Percentiles rank a stretch among this genome's conserved stretches.
Conservation (phyloP, 305 asterid species). For the Fraxinus sp. region DNA sequence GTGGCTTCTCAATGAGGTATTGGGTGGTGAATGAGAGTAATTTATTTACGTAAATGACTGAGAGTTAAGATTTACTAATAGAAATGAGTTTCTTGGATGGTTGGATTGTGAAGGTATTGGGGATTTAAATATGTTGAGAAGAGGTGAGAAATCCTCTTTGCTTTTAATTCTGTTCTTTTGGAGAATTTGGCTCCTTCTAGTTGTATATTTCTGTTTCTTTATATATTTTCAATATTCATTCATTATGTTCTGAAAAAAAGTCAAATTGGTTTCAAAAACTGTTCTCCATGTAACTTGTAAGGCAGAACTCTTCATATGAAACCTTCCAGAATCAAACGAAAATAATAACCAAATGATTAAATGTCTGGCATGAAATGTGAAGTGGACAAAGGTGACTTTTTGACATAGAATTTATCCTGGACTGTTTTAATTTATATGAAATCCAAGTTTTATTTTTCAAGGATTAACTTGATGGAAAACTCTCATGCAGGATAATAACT, state of each 20-base stretch:
- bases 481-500: conserved; percentile 71
- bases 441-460: not conserved
- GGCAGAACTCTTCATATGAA: not conserved
- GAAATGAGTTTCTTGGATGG: not conserved
- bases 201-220: not conserved
- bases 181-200: not conserved
- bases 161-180: not conserved
- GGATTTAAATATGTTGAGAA: not conserved
- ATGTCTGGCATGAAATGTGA: not conserved
- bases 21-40: not conserved
- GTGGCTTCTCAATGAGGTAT: not conserved
- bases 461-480: conserved; percentile 11
- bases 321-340: not conserved
- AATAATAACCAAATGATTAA: not conserved
- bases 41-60: not conserved
- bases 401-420: not conserved
- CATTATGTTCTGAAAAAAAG: not conserved
- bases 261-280: not conserved
- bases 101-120: not conserved
- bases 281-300: not conserved
- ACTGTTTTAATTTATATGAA: not conserved
- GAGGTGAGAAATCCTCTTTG: not conserved
- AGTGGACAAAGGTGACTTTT: not conserved
- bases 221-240: not conserved
- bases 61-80: not conserved